These are phyloP conservation scores for Pseudocercospora musae DNA, from an alignment of 2,329 filamentous ascomycete genomes.

Conservation along the genomic window DNA sequence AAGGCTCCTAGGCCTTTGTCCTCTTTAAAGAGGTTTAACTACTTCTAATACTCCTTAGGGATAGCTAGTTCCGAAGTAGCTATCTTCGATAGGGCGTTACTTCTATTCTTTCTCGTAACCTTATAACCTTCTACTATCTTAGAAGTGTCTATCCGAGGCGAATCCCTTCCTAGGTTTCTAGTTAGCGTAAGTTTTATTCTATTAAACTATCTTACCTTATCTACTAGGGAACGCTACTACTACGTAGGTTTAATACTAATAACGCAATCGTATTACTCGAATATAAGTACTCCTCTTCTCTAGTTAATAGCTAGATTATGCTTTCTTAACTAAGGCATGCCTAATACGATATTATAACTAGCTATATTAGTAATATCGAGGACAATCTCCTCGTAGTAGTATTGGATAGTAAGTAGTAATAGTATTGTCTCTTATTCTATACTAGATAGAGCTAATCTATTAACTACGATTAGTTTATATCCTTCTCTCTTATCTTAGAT, in stretches of 20 bases:
- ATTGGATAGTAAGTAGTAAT: constrained; percentile 3
- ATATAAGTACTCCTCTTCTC: constrained; percentile 8
- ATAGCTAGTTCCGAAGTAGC: no score
- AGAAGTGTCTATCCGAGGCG: not conserved
- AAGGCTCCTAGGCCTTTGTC: not conserved
- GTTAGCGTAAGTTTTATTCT: not conserved
- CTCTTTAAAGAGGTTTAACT: not conserved
- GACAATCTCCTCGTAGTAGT: constrained; percentile 9
- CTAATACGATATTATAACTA: no score
- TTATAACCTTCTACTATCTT: not conserved
- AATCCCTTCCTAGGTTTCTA: not conserved
- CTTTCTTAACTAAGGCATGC: no score
- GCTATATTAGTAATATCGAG: constrained; percentile 12
- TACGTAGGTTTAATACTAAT: constrained; percentile 1
- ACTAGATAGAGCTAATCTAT: not conserved
- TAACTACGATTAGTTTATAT: not conserved
- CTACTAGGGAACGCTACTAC: not conserved
- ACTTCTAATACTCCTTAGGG: no score
- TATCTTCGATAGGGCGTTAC: not conserved
- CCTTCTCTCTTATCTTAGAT: not conserved
- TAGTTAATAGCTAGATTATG: no score
- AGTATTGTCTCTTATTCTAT: constrained; percentile 4
- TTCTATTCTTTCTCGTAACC: not conserved
- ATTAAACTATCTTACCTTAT: constrained; percentile 5
- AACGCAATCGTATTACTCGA: constrained; percentile 1